phyloP scores from a whole-genome alignment of 345 rosid species.

The rapeseed (Brassica napus) region DNA sequence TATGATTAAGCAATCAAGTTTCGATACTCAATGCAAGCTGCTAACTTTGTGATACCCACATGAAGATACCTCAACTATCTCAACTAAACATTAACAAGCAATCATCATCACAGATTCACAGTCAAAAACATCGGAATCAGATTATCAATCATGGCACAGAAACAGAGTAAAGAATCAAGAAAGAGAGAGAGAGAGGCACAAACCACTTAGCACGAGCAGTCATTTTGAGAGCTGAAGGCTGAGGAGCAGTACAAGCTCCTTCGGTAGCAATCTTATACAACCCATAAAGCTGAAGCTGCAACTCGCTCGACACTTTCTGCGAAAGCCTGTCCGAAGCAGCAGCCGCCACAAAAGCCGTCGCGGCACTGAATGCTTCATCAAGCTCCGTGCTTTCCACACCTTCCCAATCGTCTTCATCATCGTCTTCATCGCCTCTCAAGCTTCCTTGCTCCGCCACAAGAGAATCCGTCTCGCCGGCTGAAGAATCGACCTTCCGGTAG shows the following conservation, averaged over 20 bases:
- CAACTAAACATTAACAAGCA: background rate
- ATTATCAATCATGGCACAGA: background rate
- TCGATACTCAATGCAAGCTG: background rate
- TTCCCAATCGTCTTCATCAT: slow-evolving; percentile 74
- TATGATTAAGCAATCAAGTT: background rate
- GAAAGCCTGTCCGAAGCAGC: slow-evolving; percentile 63
- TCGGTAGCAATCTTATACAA: slow-evolving; percentile 87
- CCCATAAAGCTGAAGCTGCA: slow-evolving; percentile 78
- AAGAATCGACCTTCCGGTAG: slow-evolving; percentile 24
- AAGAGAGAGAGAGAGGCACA: background rate
- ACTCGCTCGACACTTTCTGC: slow-evolving; percentile 56
- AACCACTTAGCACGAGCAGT: slow-evolving; percentile 3
- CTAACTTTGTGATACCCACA: background rate
- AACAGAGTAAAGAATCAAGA: background rate
- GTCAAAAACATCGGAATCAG: background rate
- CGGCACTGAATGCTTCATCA: slow-evolving; percentile 84
- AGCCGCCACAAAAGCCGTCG: slow-evolving; percentile 74
- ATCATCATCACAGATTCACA: background rate
- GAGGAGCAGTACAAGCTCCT: slow-evolving; percentile 81
- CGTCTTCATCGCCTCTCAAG: slow-evolving; percentile 45
- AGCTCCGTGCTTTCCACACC: slow-evolving; percentile 93
- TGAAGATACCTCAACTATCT: background rate
- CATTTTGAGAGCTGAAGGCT: slow-evolving; percentile 73
- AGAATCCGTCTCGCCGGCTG: slow-evolving; percentile 58
- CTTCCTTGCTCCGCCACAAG: slow-evolving; percentile 78